Conservation (phyloP, 2,329 filamentous ascomycete species). For the Calonectria pteridis region DNA sequence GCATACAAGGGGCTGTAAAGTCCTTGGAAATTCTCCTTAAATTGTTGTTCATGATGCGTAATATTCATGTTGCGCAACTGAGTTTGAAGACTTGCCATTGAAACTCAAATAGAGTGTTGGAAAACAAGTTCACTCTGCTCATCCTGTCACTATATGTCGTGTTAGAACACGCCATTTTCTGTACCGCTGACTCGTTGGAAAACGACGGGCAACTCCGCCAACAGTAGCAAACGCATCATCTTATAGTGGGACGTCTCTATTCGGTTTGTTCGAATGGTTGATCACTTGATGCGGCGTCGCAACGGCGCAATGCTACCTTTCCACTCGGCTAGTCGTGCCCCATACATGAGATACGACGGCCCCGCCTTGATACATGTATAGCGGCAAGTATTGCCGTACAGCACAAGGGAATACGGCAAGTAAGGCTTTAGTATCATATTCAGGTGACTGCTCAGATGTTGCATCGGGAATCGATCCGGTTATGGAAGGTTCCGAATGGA, state of each 20-base stretch:
- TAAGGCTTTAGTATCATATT: not conserved
- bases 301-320: not conserved
- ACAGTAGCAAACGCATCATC: not conserved
- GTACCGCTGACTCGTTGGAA: not conserved
- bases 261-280: not conserved
- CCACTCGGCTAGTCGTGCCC: not conserved
- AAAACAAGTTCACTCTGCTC: not conserved
- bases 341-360: not conserved
- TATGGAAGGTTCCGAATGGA: not conserved
- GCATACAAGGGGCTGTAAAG: not conserved
- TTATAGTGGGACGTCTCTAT: not conserved
- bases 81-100: not conserved
- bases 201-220: not conserved
- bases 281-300: not conserved
- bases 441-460: not conserved
- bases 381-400: not conserved
- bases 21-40: not conserved
- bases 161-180: not conserved
- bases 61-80: not conserved
- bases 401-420: not conserved
- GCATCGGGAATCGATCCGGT: not conserved
- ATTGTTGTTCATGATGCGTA: not conserved
- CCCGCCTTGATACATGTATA: not conserved
- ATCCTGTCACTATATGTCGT: accelerated
- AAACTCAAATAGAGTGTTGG: accelerated